Evolutionary conservation across 23 red algal genomes (phyloP), one percentile per base, ranked within the genome.

Genomic region (Gracilaria gracilis): DNA sequence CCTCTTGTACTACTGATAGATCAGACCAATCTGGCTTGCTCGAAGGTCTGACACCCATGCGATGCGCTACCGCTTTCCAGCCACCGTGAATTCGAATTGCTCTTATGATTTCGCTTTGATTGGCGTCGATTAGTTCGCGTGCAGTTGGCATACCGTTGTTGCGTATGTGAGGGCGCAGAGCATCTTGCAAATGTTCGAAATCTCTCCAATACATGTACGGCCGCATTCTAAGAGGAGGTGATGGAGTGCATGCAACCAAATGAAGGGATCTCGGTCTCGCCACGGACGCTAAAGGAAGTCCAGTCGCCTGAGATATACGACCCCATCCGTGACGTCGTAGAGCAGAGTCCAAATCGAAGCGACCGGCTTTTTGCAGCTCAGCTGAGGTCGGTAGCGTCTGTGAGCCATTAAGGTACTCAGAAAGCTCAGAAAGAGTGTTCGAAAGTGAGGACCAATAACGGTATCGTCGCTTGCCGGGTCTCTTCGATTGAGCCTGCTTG

Each of bases 171-270:
- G 46, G 58, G 14, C 34, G 47, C 5, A 85, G 58, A 5, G 66
- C 55, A 9, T 36, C 0, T 28, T 59, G 16, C 29, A 85, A 25
- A 28, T 85, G 44, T 2, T 40, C 1, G 27, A 85, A 85, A 55
- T 85, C 44, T 23, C 59, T 65, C 81, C 81, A 85, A 49, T 85
- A 85, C 35, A 5, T 42, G 40, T 85, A 85, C 6, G 81, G 81
- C 17, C 81, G 57, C 81, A 85, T 85, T 67, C 81, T 32, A 32
- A 85, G 62, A 23, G 46, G 46, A 7, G 55, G 61, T 24, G 76
- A 81, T 58, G 47, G 55, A 24, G 82, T 73, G 36, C 82, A 86
- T 37, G 59, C 51, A 32, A 61, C 59, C 2, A 73, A n/a, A 33
- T 86, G 13, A 48, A 73, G 58, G 21, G 61, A 51, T 1, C 64